Percentiles rank a stretch among this genome's conserved stretches.
Evolutionary conservation across 2,329 filamentous ascomycete species (phyloP).

Genomic region (Leptodontidium sp.): DNA sequence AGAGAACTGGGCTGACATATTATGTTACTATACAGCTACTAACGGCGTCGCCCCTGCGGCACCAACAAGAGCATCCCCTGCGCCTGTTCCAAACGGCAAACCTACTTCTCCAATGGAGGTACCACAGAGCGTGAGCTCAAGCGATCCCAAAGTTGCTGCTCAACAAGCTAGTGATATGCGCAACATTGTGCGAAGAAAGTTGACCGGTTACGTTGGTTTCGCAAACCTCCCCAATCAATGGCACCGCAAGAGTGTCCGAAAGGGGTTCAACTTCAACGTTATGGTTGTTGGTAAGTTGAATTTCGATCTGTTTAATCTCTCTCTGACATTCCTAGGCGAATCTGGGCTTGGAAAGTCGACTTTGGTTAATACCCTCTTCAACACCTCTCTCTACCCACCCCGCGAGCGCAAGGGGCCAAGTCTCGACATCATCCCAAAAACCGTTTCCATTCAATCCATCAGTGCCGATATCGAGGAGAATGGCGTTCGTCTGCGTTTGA

Average conservation of each 20-base stretch:
- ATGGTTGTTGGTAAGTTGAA: constrained; percentile 95
- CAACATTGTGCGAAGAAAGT: constrained; percentile 97
- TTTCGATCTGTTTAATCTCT: neutral
- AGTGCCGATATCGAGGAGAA: constrained; percentile 98
- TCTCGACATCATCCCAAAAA: constrained; percentile 98
- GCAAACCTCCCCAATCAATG: constrained; percentile 99
- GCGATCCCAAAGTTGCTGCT: constrained; percentile 48
- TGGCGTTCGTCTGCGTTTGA: constrained; percentile 93
- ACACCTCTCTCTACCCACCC: constrained; percentile 97
- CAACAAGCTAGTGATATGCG: constrained; percentile 49
- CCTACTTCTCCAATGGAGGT: constrained; percentile 41
- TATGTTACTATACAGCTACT: constrained; percentile 47
- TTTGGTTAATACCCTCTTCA: constrained; percentile 98
- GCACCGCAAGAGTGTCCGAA: constrained; percentile 99
- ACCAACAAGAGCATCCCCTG: constrained; percentile 43
- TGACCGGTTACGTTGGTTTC: constrained; percentile 98
- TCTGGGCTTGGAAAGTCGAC: constrained; percentile 99
- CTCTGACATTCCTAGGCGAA: constrained; percentile 73
- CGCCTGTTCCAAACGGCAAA: constrained; percentile 44
- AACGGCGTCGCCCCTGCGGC: constrained; percentile 45
- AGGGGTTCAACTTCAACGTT: constrained; percentile 99
- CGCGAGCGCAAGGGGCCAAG: constrained; percentile 98
- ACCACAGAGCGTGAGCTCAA: constrained; percentile 48
- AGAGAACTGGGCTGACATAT: constrained; percentile 46
- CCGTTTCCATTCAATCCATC: constrained; percentile 92